Conservation (phyloP, 345 rosid genomes). For the Mangifera indica region DNA sequence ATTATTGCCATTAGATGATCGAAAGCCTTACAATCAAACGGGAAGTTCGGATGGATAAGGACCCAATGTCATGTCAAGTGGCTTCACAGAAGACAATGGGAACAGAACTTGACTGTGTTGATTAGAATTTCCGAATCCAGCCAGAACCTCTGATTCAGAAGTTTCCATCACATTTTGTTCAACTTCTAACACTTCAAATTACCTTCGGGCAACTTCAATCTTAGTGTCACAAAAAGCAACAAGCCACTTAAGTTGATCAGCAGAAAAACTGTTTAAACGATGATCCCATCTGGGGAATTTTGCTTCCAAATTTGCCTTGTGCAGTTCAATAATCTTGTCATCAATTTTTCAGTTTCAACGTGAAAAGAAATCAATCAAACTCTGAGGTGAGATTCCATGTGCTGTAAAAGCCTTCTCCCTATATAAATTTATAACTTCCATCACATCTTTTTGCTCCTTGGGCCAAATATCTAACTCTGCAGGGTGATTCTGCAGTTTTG, state of each 20-base stretch:
- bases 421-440: conserved; percentile 33
- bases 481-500: conserved; percentile 9
- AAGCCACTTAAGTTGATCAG: conserved; percentile 4
- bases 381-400: conserved; percentile 17
- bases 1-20: background rate
- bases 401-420: conserved; percentile 20
- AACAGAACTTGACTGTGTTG: background rate
- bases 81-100: too few relatives aligned
- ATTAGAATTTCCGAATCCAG: too few relatives aligned
- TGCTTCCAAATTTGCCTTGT: conserved; percentile 6
- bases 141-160: background rate
- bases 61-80: too few relatives aligned
- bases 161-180: background rate
- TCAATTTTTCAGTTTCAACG: conserved; percentile 5
- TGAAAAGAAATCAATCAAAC: conserved; percentile 14
- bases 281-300: conserved; percentile 12
- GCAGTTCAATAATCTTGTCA: background rate
- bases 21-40: background rate
- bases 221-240: background rate
- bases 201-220: conserved; percentile 5
- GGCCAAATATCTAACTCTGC: conserved; percentile 37
- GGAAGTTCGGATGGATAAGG: background rate
- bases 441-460: conserved; percentile 14
- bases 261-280: background rate
- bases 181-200: background rate